Base-by-base conservation (phyloP, 1,284 basidiomycete species). In the Exobasidium cylindrosporum region DNA sequence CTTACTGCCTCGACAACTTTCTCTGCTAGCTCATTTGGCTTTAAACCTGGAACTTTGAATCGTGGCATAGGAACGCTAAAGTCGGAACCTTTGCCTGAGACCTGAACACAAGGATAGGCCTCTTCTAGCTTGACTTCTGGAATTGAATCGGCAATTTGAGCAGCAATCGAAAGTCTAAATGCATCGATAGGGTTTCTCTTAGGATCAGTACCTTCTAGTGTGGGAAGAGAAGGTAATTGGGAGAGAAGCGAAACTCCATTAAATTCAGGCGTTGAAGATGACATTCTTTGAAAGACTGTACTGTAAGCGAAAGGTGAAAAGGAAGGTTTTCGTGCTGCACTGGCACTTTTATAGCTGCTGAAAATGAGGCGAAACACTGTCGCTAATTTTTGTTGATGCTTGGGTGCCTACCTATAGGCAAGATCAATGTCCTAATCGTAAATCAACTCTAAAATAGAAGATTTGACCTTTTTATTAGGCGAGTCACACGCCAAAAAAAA, bases 51-150 rank as follows among this genome's bases (percentile, higher is more conserved):
- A 54, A 97, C 84, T 69, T 90, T 85, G 83, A 95, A 97, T 61
- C 95, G 86, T 28, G 94, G 91, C 46, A 97, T 82, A 3, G 96
- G 93, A 31, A 98, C 86, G 0, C 90, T 91, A 73, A 96, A 92
- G 82, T 99, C 95, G 52, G 86, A 87, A 26, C 69, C 64, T 82
- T 95, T 94, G 82, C 92, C 93, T 54, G 90, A 90, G 69, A 89
- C 89, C 80, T 94, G 90, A 4, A 97, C 89, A 14, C 90, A 94
- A 29, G 85, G 81, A 79, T 89, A 95, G 0, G 88, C 90, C 75
- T 91, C 83, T 11, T 78, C 72, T 50, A 81, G 54, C 30, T 71
- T 65, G 26, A 78, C 63, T 17, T 86, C 86, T 21, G 53, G 53
- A 30, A 95, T 84, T 0, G 87, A 86, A 53, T 88, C 86, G 6